These are phyloP conservation scores for Aphanomyces astaci DNA, from an alignment of 352 stramenopile genomes.

Conservation along the genomic window DNA sequence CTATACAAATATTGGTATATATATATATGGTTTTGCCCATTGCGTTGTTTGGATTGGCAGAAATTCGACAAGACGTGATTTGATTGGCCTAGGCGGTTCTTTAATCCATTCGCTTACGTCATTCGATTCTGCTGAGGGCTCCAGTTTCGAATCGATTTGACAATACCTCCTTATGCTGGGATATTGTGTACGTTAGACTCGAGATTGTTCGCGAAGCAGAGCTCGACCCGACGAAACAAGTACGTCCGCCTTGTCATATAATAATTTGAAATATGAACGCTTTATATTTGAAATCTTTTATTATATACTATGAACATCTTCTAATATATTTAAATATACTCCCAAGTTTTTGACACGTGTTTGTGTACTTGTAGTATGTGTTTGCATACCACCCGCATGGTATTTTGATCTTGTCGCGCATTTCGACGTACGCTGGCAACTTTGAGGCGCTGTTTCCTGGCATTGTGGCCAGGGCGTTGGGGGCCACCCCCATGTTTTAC, in stretches of 20 bases:
- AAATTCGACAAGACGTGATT: too few species aligned
- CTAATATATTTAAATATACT: too few species aligned
- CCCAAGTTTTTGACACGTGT: too few species aligned
- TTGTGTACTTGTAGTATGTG: conserved; percentile 33
- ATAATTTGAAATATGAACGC: too few species aligned
- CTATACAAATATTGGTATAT: too few species aligned
- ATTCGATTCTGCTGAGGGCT: too few species aligned
- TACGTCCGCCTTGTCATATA: neutral
- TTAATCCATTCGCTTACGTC: too few species aligned
- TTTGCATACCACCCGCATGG: conserved; percentile 70
- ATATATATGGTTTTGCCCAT: too few species aligned
- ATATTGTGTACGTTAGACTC: conserved; percentile 30
- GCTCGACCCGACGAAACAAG: conserved; percentile 47
- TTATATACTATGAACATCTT: too few species aligned
- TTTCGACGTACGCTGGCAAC: conserved; percentile 52
- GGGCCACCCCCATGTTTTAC: conserved; percentile 27
- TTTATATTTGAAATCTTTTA: too few species aligned
- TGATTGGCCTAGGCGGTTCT: neutral
- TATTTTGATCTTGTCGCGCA: conserved; percentile 66
- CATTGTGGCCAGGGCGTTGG: conserved; percentile 40
- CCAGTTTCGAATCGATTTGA: too few species aligned
- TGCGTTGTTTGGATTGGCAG: too few species aligned
- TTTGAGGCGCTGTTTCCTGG: conserved; percentile 66
- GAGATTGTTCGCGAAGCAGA: conserved; percentile 58
- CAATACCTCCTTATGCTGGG: neutral